Percentiles rank a stretch among this genome's conserved stretches.
These are phyloP conservation scores for Mycena floridula DNA, from an alignment of 768 basidiomycete genomes.

Conservation along the genomic window DNA sequence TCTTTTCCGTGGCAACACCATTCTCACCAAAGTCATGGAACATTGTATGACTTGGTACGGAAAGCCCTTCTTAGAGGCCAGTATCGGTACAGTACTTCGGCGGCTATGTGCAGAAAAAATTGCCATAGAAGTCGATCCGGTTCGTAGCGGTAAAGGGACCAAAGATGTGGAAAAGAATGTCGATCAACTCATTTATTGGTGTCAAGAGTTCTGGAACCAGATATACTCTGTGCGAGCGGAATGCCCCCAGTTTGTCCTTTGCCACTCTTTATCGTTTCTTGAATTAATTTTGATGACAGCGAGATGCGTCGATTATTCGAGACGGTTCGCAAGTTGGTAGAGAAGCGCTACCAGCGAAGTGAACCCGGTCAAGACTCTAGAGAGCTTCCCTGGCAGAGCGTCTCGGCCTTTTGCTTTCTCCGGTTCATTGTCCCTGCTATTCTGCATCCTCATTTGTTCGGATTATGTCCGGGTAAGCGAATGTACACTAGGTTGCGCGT, in stretches of 20 bases:
- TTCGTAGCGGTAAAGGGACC: slow-evolving; percentile 51
- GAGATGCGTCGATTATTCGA: slow-evolving; percentile 69
- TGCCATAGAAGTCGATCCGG: slow-evolving; percentile 78
- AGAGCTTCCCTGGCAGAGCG: slow-evolving; percentile 72
- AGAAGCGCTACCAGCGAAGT: slow-evolving; percentile 49
- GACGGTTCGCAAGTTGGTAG: slow-evolving; percentile 67
- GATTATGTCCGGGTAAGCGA: slow-evolving; percentile 60
- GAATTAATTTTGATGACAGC: slow-evolving; percentile 28
- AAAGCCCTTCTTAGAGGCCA: slow-evolving; percentile 72
- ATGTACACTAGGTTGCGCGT: not conserved
- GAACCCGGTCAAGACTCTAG: slow-evolving; percentile 33
- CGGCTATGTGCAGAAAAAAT: slow-evolving; percentile 67
- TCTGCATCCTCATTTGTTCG: slow-evolving; percentile 81
- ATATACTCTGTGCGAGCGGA: slow-evolving; percentile 69
- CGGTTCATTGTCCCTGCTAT: slow-evolving; percentile 89
- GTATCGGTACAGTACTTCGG: slow-evolving; percentile 67
- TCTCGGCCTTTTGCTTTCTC: slow-evolving; percentile 86
- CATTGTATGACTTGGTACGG: slow-evolving; percentile 79
- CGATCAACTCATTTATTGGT: slow-evolving; percentile 71
- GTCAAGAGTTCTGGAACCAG: slow-evolving; percentile 71
- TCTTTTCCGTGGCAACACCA: slow-evolving; percentile 64
- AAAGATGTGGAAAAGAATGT: slow-evolving; percentile 65
- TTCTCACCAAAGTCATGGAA: slow-evolving; percentile 71
- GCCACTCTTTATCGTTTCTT: not conserved
- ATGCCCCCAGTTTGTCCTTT: slow-evolving; percentile 49